Conservation (phyloP, 2,329 filamentous ascomycete genomes). For the Beauveria brongniartii region DNA sequence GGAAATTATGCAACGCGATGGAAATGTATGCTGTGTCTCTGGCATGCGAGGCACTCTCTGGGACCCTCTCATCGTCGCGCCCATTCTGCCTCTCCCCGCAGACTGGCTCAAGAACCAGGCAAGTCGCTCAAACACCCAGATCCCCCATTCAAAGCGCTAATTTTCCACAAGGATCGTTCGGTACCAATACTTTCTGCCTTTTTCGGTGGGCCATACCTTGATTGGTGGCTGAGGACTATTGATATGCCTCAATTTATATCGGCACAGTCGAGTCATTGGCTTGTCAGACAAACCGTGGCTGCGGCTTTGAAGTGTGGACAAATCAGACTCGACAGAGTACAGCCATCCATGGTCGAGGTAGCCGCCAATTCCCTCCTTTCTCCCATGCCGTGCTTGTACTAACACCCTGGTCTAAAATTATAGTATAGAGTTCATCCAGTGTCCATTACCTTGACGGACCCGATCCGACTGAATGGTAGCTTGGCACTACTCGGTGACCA, state of each 20-base stretch:
- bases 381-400: background rate
- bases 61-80: background rate
- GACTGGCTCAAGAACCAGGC: background rate
- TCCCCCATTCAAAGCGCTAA: too few relatives aligned
- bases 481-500: constrained; percentile 24
- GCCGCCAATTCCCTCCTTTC: background rate
- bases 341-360: constrained; percentile 24
- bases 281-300: too few relatives aligned
- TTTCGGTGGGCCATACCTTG: background rate
- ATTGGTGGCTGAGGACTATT: background rate
- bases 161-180: background rate
- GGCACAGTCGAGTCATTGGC: too few relatives aligned
- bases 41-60: background rate
- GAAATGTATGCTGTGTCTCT: background rate
- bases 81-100: background rate
- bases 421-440: constrained; percentile 10
- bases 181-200: background rate
- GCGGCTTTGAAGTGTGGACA: too few relatives aligned
- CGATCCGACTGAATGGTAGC: constrained; percentile 16
- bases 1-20: background rate
- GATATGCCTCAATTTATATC: too few relatives aligned
- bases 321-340: constrained; percentile 17
- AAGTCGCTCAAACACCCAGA: background rate
- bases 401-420: too few relatives aligned
- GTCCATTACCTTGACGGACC: constrained; percentile 6